Evolutionary conservation across 1,139 yeast species (phyloP).

Genomic region (Kurtzmaniella quercitrusa): DNA sequence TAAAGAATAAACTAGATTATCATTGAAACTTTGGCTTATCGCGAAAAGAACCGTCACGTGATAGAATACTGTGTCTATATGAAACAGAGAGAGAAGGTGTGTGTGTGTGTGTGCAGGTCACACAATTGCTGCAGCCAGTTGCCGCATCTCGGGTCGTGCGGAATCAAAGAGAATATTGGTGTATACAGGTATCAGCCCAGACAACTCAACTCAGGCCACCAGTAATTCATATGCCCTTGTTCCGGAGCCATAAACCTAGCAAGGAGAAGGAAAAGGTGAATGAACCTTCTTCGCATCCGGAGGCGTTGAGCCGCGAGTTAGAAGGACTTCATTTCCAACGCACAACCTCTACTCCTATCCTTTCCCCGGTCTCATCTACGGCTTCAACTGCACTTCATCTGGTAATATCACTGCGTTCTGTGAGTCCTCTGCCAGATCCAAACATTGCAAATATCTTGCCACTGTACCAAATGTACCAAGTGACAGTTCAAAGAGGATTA

Average conservation of each 20-base stretch:
- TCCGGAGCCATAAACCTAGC: neutral
- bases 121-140: too few species aligned
- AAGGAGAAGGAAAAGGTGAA: neutral
- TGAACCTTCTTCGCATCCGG: neutral
- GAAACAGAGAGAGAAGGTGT: too few species aligned
- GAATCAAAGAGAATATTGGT: too few species aligned
- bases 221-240: neutral
- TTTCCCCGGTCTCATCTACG: neutral
- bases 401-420: conserved; percentile 1
- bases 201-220: neutral
- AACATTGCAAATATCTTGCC: conserved; percentile 41
- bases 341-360: neutral
- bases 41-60: too few species aligned
- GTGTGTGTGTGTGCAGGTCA: too few species aligned
- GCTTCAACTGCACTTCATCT: neutral
- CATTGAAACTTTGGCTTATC: too few species aligned
- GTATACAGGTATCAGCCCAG: too few species aligned
- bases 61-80: too few species aligned
- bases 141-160: too few species aligned
- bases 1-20: neutral
- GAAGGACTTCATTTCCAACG: neutral
- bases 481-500: conserved; percentile 38
- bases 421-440: conserved; percentile 16
- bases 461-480: conserved; percentile 45
- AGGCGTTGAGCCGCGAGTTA: neutral